Conservation (phyloP, 257 asterid genomes). For the Plectranthus barbatus region DNA sequence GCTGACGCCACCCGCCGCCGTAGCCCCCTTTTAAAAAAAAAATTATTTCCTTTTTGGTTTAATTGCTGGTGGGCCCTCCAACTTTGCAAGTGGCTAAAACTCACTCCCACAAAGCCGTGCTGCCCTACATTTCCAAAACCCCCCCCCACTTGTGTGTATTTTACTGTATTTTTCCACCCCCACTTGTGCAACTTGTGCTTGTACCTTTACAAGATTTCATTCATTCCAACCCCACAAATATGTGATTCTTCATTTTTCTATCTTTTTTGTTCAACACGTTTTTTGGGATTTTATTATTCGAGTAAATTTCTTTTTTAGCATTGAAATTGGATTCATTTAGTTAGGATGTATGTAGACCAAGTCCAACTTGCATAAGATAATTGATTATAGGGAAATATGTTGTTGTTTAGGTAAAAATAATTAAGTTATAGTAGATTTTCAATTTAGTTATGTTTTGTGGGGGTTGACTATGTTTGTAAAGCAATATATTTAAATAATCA, state of each 20-base stretch:
- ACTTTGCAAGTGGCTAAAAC: background rate
- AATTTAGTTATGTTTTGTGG: too few species aligned
- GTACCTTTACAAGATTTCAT: background rate
- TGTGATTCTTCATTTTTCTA: background rate
- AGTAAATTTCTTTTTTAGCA: background rate
- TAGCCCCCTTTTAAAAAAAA: background rate
- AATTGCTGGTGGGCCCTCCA: slow-evolving; percentile 12
- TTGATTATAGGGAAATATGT: too few species aligned
- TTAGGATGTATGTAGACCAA: background rate
- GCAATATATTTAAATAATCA: too few species aligned
- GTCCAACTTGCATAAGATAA: background rate
- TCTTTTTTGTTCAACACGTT: too few species aligned
- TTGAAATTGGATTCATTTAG: background rate
- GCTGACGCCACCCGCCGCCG: slow-evolving; percentile 15
- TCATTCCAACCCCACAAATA: background rate
- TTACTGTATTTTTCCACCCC: background rate
- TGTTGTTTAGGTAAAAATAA: too few species aligned
- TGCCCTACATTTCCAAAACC: background rate
- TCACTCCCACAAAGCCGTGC: slow-evolving; percentile 1
- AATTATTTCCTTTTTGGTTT: background rate
- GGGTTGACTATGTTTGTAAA: too few species aligned
- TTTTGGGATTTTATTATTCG: too few species aligned
- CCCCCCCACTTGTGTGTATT: background rate
- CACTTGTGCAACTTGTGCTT: slow-evolving; percentile 20
- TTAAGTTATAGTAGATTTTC: too few species aligned